These are phyloP conservation scores for Hypoxylon intermedium DNA, from an alignment of 495 filamentous ascomycete species.

Conservation along the genomic window DNA sequence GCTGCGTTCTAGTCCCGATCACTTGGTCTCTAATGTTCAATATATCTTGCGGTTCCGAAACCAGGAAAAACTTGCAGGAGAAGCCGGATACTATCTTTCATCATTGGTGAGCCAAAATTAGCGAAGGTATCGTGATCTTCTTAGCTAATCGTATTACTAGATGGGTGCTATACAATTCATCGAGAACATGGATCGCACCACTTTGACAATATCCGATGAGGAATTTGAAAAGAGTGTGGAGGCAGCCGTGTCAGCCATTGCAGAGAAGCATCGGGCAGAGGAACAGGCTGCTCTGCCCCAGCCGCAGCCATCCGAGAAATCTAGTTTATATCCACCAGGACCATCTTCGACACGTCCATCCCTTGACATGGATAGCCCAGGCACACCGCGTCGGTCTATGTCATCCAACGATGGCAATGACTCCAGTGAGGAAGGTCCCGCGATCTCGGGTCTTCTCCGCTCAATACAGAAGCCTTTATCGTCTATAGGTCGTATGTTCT, in stretches of 20 bases:
- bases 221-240: constrained; percentile 97
- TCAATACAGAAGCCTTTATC: constrained; percentile 91
- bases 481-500: constrained; percentile 97
- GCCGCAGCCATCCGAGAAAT: constrained; percentile 66
- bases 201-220: constrained; percentile 88
- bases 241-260: constrained; percentile 93
- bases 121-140: constrained; percentile 13
- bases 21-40: constrained; percentile 96
- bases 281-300: constrained; percentile 48
- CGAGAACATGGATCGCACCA: constrained; percentile 92
- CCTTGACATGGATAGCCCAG: constrained; percentile 52
- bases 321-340: constrained; percentile 52
- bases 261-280: constrained; percentile 76
- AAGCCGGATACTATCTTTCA: constrained; percentile 97
- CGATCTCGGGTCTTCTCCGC: constrained; percentile 84
- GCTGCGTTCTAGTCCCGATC: constrained; percentile 89
- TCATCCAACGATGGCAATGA: constrained; percentile 58
- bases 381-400: constrained; percentile 48
- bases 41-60: constrained; percentile 97
- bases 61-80: constrained; percentile 93
- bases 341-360: constrained; percentile 49
- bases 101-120: constrained; percentile 70
- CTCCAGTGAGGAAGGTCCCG: constrained; percentile 69
- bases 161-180: constrained; percentile 97
- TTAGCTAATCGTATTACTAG: constrained; percentile 49